Conservation (phyloP, 1,139 yeast species). For the Arxiozyma slooffiae region DNA sequence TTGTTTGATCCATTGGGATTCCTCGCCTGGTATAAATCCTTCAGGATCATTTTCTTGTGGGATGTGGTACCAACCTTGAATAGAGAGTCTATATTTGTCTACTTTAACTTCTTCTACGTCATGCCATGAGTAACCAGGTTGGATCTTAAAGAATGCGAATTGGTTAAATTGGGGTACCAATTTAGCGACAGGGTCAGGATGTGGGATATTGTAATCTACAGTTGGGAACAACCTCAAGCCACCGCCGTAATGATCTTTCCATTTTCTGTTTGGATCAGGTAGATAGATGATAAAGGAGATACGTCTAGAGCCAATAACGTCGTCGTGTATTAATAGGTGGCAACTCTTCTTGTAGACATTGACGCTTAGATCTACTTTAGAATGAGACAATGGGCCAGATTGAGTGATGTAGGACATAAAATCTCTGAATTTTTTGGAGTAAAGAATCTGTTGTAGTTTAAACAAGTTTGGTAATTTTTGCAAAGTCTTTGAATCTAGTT, state of each 20-base stretch:
- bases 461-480: conserved; percentile 62
- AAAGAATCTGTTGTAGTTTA: conserved; percentile 74
- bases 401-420: conserved; percentile 75
- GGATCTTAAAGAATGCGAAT: conserved; percentile 89
- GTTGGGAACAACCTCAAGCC: conserved; percentile 81
- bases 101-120: conserved; percentile 95
- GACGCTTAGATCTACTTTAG: conserved; percentile 83
- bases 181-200: conserved; percentile 58
- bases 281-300: conserved; percentile 86
- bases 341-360: conserved; percentile 90
- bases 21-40: conserved; percentile 73
- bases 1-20: conserved; percentile 53
- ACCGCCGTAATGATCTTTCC: conserved; percentile 91
- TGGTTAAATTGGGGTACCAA: conserved; percentile 92
- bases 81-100: conserved; percentile 78
- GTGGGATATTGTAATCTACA: conserved; percentile 80
- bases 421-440: conserved; percentile 76
- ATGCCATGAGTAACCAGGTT: conserved; percentile 93
- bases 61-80: conserved; percentile 98
- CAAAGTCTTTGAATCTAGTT: conserved; percentile 68
- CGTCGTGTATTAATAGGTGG: conserved; percentile 91
- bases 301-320: conserved; percentile 90
- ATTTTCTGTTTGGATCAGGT: conserved; percentile 80
- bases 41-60: conserved; percentile 83
- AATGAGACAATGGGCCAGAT: conserved; percentile 81